These are phyloP conservation scores for Pseudogymnoascus sp. DNA, from an alignment of 2,329 filamentous ascomycete species.

Conservation along the genomic window DNA sequence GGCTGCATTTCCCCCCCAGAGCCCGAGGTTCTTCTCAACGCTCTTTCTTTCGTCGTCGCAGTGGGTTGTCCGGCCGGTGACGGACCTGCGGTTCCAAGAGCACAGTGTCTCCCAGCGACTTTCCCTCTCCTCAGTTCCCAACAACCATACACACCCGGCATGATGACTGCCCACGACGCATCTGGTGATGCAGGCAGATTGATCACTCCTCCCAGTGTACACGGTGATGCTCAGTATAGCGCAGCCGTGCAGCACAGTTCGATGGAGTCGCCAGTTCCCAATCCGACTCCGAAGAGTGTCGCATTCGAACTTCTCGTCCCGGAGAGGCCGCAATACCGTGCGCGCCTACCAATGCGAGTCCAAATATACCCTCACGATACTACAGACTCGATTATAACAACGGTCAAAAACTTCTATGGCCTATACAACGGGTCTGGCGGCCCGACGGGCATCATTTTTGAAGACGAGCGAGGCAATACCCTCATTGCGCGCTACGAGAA, in stretches of 20 bases:
- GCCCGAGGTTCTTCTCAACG: not conserved
- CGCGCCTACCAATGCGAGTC: constrained; percentile 73
- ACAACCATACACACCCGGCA: constrained; percentile 9
- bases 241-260: constrained; percentile 20
- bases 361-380: constrained; percentile 94
- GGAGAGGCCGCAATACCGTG: constrained; percentile 58
- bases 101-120: not conserved
- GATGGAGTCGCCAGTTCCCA: constrained; percentile 25
- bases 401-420: constrained; percentile 98
- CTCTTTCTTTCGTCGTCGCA: not conserved
- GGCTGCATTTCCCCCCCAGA: constrained; percentile 9
- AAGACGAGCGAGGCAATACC: constrained; percentile 79
- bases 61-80: not conserved
- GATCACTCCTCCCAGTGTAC: constrained; percentile 23
- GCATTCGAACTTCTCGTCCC: constrained; percentile 68
- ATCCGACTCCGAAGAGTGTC: constrained; percentile 57
- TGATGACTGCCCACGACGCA: not conserved
- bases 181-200: constrained; percentile 19
- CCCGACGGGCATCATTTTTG: constrained; percentile 83
- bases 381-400: constrained; percentile 94
- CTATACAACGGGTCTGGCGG: constrained; percentile 68
- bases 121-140: not conserved
- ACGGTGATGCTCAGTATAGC: constrained; percentile 18
- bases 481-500: constrained; percentile 96
- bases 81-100: not conserved